Base-by-base conservation (phyloP, 768 basidiomycete species). In the Dioszegia hungarica region DNA sequence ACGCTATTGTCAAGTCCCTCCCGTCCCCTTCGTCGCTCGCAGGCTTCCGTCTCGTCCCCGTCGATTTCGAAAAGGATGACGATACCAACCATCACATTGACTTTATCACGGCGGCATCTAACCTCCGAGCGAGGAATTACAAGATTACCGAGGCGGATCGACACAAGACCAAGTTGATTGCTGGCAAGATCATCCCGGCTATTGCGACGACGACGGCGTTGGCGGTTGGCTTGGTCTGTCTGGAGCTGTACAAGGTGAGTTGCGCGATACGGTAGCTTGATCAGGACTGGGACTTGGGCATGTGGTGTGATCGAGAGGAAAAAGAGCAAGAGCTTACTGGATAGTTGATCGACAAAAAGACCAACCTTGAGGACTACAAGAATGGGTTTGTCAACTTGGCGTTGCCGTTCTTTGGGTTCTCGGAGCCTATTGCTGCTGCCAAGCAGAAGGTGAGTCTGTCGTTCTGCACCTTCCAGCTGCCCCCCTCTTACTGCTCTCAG, bases 31-130 rank as follows among this genome's bases (percentile, higher is more conserved):
- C 92, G 2, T 89, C 89, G 17, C 79, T 99, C 38, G 93, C 87
- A 47, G 95, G 95, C n/a, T 99, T 93, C 79, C 87, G 95, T 53
- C 82, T 99, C 45, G 88, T 81, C 49, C 90, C 94, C 2, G 94
- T 93, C 47, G 92, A 95, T 69, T 99, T 99, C 64, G 95, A 99
- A 81, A 99, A 99, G 79, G 95, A 99, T 70, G 94, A 98, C 67
- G 95, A 99, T 73, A 83, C 87, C 48, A 99, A 99, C 78, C 85
- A 89, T 78, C 95, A 99, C 77, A 97, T 99, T 73, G 95, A 94
- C 78, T 97, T 98, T 78, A 94, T 99, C 78, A 97, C 93, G 33
- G 89, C 95, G 8, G 89, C 94, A 6, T 95, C 91, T 47, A 98
- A 99, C 79, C 81, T 97, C 52, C 89, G 95, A 33, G 95, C 95